Evolutionary conservation across 2,329 filamentous ascomycete genomes (phyloP).

Genomic region (Cladosporium cucumerinum): DNA sequence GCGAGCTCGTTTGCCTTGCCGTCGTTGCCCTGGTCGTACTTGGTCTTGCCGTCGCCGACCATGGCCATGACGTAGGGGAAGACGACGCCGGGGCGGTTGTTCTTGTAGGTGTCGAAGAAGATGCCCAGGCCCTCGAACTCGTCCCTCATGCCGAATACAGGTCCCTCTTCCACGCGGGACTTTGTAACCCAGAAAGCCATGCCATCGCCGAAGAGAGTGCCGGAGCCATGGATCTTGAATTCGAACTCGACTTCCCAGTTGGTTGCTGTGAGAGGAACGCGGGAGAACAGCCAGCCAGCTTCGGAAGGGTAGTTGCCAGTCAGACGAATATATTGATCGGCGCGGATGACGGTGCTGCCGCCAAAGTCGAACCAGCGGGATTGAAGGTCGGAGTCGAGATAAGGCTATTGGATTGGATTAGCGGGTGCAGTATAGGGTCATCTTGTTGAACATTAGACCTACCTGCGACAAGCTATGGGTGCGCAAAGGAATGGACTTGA

Average conservation of each 20-base stretch:
- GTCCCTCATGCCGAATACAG: slow-evolving; percentile 85
- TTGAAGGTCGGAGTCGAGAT: slow-evolving; percentile 96
- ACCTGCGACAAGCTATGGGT: slow-evolving; percentile 35
- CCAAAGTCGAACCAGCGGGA: slow-evolving; percentile 99
- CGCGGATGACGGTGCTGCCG: slow-evolving; percentile 81
- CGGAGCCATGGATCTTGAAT: slow-evolving; percentile 86
- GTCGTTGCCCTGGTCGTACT: slow-evolving; percentile 90
- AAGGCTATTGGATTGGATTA: slow-evolving; percentile 60
- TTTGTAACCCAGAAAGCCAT: slow-evolving; percentile 98
- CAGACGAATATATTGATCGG: slow-evolving; percentile 81
- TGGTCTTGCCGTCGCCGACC: slow-evolving; percentile 84
- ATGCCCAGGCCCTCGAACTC: slow-evolving; percentile 90
- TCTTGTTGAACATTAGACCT: slow-evolving; percentile 1
- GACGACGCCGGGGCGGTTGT: slow-evolving; percentile 90
- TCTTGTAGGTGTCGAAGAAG: slow-evolving; percentile 99
- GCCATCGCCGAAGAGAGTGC: slow-evolving; percentile 90
- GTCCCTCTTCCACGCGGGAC: slow-evolving; percentile 73
- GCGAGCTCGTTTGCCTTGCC: slow-evolving; percentile 90
- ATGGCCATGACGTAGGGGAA: slow-evolving; percentile 99
- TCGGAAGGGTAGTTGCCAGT: slow-evolving; percentile 88
- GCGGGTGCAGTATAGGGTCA: neutral
- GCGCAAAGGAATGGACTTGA: slow-evolving; percentile 35
- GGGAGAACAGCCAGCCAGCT: slow-evolving; percentile 88
- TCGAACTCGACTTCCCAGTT: slow-evolving; percentile 99
- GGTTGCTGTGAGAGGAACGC: slow-evolving; percentile 90